phyloP scores from a whole-genome alignment of 805 yeast species.

The Hermanozyma aechmeae region DNA sequence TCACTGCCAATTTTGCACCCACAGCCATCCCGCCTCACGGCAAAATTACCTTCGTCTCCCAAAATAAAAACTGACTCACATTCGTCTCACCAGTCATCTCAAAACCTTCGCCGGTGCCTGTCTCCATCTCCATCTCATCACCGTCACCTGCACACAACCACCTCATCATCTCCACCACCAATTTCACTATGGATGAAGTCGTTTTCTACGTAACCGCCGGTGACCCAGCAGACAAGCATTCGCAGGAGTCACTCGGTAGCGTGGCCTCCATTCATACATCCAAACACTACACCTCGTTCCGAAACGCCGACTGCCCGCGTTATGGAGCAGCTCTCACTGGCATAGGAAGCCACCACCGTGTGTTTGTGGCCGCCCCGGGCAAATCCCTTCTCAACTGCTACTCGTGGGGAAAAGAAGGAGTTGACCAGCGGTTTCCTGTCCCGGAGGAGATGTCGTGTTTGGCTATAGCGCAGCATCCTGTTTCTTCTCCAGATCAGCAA shows the following conservation, averaged over 20 bases:
- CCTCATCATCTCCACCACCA: too few species aligned
- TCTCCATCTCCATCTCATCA: too few species aligned
- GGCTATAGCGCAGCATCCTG: slow-evolving; percentile 30
- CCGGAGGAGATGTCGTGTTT: slow-evolving; percentile 70
- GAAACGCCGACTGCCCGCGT: slow-evolving; percentile 40
- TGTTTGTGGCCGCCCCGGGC: slow-evolving; percentile 56
- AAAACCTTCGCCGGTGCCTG: too few species aligned
- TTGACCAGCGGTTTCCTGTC: slow-evolving; percentile 72
- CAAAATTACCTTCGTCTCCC: too few species aligned
- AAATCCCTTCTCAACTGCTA: slow-evolving; percentile 74
- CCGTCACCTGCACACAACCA: too few species aligned
- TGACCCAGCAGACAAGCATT: slow-evolving; percentile 33
- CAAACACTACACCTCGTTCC: slow-evolving; percentile 39
- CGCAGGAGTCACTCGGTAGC: slow-evolving; percentile 32
- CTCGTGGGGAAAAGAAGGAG: slow-evolving; percentile 58
- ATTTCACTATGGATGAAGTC: slow-evolving; percentile 51
- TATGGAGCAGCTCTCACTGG: slow-evolving; percentile 42
- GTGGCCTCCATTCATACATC: slow-evolving; percentile 38
- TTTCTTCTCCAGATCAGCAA: slow-evolving; percentile 9
- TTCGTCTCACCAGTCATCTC: too few species aligned
- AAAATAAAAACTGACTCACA: too few species aligned
- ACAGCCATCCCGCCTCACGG: too few species aligned
- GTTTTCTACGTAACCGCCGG: slow-evolving; percentile 40
- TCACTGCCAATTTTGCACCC: too few species aligned
- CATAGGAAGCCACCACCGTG: slow-evolving; percentile 36